phyloP scores from a whole-genome alignment of 1,284 basidiomycete species.

The Trametes hirsuta region DNA sequence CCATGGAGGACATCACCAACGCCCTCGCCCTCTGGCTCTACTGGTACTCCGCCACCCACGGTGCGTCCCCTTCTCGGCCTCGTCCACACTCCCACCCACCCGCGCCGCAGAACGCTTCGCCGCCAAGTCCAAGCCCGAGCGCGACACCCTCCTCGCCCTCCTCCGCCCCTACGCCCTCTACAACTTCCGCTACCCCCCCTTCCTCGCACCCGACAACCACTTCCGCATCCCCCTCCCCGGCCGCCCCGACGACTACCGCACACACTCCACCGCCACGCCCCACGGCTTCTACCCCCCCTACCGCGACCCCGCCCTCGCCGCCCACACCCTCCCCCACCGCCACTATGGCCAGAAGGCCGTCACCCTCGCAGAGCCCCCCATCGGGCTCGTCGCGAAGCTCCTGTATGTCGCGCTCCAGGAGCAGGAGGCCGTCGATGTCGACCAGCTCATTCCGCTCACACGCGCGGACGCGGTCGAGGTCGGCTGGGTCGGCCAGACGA shows the following conservation, averaged over 20 bases:
- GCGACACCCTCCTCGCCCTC: conserved; percentile 49
- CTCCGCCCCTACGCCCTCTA: conserved; percentile 60
- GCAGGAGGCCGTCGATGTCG: conserved; percentile 44
- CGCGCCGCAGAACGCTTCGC: conserved; percentile 46
- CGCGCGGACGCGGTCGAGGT: conserved; percentile 45
- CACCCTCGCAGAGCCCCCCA: conserved; percentile 50
- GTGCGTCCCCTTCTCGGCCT: conserved; percentile 35
- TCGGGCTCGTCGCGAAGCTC: conserved; percentile 61
- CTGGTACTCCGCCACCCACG: conserved; percentile 58
- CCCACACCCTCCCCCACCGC: conserved; percentile 35
- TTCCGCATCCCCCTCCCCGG: conserved; percentile 51
- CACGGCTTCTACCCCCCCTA: conserved; percentile 67
- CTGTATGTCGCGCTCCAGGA: conserved; percentile 68
- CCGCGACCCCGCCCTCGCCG: conserved; percentile 36
- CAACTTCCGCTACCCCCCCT: conserved; percentile 52
- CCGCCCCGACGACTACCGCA: conserved; percentile 40
- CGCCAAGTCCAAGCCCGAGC: conserved; percentile 41
- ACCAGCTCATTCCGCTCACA: conserved; percentile 48
- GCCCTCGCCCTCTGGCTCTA: conserved; percentile 63
- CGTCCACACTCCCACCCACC: background rate
- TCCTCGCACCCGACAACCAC: conserved; percentile 63
- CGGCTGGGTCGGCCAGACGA: conserved; percentile 46
- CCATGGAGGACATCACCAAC: conserved; percentile 50
- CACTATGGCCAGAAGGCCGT: conserved; percentile 46
- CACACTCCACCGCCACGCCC: conserved; percentile 39